Conservation (phyloP, 352 stramenopile species). For the Saprolegnia parasitica region DNA sequence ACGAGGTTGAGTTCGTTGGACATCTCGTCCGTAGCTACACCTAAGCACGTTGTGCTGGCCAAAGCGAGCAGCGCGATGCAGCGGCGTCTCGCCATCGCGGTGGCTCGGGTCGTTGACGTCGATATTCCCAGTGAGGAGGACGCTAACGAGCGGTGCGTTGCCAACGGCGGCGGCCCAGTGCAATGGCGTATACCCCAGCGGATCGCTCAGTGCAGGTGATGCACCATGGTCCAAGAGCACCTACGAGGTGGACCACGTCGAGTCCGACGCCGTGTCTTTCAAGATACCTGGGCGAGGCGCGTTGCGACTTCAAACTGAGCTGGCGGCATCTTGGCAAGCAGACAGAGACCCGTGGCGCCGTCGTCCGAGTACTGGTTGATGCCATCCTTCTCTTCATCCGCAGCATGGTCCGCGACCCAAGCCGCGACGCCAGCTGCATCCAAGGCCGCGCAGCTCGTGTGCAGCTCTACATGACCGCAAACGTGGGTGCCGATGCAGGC, state of each 20-base stretch:
- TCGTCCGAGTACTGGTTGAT: too few relatives aligned
- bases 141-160: slow-evolving; percentile 21
- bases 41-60: slow-evolving; percentile 25
- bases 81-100: slow-evolving; percentile 27
- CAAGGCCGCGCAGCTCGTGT: background rate
- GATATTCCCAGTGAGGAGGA: slow-evolving; percentile 11
- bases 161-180: slow-evolving; percentile 29
- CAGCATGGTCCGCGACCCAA: background rate
- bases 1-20: too few relatives aligned
- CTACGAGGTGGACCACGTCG: background rate
- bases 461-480: slow-evolving; percentile 9
- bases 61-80: slow-evolving; percentile 31
- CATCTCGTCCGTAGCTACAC: too few relatives aligned
- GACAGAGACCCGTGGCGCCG: too few relatives aligned
- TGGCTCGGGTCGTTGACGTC: background rate
- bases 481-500: too few relatives aligned
- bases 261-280: background rate
- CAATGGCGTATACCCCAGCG: slow-evolving; percentile 28
- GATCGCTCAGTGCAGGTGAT: background rate
- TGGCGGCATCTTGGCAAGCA: background rate
- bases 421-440: background rate
- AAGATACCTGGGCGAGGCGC: slow-evolving; percentile 6
- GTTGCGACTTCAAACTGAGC: background rate
- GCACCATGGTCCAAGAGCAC: slow-evolving; percentile 26
- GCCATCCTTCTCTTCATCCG: too few relatives aligned